phyloP scores from a whole-genome alignment of 495 filamentous ascomycete species.

The Aspergillus ostianus region DNA sequence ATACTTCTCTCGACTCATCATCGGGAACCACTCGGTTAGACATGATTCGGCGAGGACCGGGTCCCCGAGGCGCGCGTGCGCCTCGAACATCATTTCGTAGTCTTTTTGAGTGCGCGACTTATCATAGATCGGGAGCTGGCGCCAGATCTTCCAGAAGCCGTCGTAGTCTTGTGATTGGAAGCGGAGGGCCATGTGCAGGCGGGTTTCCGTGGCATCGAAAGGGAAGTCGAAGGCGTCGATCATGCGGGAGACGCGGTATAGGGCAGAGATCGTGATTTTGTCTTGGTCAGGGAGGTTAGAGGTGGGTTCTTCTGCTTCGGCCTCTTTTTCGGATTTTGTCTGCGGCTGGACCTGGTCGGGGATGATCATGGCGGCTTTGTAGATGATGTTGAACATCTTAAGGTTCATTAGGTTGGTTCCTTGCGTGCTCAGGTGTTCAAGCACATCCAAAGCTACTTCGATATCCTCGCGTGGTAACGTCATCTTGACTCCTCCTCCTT shows the following conservation, averaged over 20 bases:
- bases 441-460: slow-evolving; percentile 42
- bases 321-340: background rate
- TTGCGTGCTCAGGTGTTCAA: slow-evolving; percentile 44
- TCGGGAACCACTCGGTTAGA: slow-evolving; percentile 49
- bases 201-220: slow-evolving; percentile 47
- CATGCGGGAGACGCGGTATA: slow-evolving; percentile 23
- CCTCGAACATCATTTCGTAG: slow-evolving; percentile 55
- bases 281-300: slow-evolving; percentile 4
- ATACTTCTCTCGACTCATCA: slow-evolving; percentile 59
- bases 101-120: slow-evolving; percentile 50
- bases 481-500: background rate
- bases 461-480: slow-evolving; percentile 28
- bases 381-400: slow-evolving; percentile 44
- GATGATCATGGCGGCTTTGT: slow-evolving; percentile 23
- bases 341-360: background rate
- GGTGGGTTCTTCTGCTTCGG: too few relatives aligned
- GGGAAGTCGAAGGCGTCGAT: slow-evolving; percentile 36
- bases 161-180: slow-evolving; percentile 46
- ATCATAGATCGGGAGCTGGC: slow-evolving; percentile 48
- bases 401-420: slow-evolving; percentile 44
- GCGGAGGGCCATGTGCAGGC: slow-evolving; percentile 46
- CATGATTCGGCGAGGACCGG: slow-evolving; percentile 46
- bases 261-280: slow-evolving; percentile 6
- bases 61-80: slow-evolving; percentile 48
- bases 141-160: slow-evolving; percentile 62